Conservation (phyloP, 306 rosid genomes). For the Clitoria ternatea region DNA sequence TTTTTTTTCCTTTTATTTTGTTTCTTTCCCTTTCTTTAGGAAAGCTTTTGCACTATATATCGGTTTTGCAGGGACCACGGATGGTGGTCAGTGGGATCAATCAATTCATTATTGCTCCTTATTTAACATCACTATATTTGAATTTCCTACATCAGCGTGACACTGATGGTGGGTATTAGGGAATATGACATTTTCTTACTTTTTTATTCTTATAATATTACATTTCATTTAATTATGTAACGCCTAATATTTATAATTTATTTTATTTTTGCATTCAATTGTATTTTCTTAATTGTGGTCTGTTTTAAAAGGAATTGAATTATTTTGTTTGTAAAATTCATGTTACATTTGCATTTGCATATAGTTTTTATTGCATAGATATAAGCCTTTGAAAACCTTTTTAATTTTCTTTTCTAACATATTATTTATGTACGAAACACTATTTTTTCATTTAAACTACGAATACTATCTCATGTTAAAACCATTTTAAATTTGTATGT, state of each 20-base stretch:
- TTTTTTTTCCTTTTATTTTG: too few relatives aligned
- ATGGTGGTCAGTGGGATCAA: background rate
- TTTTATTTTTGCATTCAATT: background rate
- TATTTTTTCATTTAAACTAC: too few relatives aligned
- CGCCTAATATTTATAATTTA: background rate
- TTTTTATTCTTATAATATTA: background rate
- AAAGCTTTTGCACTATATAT: background rate
- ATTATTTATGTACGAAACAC: too few relatives aligned
- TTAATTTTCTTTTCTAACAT: background rate
- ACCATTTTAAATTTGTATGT: too few relatives aligned
- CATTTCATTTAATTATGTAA: background rate
- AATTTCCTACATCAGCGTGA: background rate
- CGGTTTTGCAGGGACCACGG: conserved; percentile 5
- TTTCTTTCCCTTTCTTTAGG: too few relatives aligned
- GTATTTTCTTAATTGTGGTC: background rate
- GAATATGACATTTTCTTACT: background rate
- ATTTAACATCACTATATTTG: background rate
- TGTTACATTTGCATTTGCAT: background rate
- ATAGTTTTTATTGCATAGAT: background rate
- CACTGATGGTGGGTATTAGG: background rate
- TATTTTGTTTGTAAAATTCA: background rate
- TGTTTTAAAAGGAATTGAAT: background rate
- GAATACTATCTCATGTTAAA: too few relatives aligned
- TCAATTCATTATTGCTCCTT: background rate
- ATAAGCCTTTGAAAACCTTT: background rate